Base-by-base conservation (phyloP, 1,139 yeast genomes). In the Blastobotrys malaysiensis region DNA sequence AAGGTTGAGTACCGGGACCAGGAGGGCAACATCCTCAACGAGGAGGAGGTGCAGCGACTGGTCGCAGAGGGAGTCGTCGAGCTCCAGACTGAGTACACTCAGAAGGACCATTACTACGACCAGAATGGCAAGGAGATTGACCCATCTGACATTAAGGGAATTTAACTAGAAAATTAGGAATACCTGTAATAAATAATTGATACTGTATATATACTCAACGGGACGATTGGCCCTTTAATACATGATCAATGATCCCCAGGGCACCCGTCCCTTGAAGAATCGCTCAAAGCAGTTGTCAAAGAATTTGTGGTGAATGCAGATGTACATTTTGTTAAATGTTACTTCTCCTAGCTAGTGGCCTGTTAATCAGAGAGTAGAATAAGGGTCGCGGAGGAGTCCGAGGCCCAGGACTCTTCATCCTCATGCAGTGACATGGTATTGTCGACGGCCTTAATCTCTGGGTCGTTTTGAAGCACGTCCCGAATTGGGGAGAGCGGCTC, bases 1-100 rank as follows among this genome's bases (percentile, higher is more conserved):
- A 55, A 56, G 49, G 61, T 66, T 21, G 68, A 62, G 45, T 69
- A 68, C 60, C 66, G 69, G 14, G 73, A 69, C 53, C 63, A 61
- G 36, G 50, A 68, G 31, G 73, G 73, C 44, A 69, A 69, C 50
- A 60, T 59, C 16, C 59, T 69, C 36, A 64, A 63, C 26, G 61
- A 67, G 31, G 69, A 65, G 39, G 59, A 65, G 21, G 68, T 67
- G 14, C 62, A 63, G 49, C 48, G 56, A 46, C 54, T 66, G 36
- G 58, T 57, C 26, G 58, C 54, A n/a, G 63, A 60, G 47, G 66
- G 65, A 44, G 50, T 57, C 22, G 54, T 62, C 14, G 57, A 57
- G 44, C 56, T 62, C 31, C 61, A 59, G 48, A 60, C 61, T 22
- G 51, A 56, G 43, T 59, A 59, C 43, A 52, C 51, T 14, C 16